Base-by-base conservation (phyloP, 306 rosid genomes). In the Quercus gilva region DNA sequence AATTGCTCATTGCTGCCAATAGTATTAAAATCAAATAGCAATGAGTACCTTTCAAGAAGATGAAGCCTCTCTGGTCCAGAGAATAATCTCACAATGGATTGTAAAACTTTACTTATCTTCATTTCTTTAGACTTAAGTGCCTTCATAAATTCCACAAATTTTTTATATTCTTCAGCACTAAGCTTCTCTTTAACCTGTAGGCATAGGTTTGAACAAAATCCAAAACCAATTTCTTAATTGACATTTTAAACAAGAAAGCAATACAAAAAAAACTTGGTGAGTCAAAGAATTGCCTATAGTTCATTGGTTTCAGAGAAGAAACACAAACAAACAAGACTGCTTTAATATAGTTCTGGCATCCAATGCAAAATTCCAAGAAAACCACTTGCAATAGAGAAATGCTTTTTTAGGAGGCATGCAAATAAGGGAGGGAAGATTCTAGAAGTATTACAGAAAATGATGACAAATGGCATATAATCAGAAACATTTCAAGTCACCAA, bases 91-190 rank as follows among this genome's bases (percentile, higher is more conserved):
- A 77, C 88, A 81, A 94, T 92, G 79, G 90, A 85, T 74, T 79
- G 90, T 81, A 91, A 92, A 75, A 90, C 95, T 87, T 90, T 92
- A 51, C 80, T 79, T 43, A 88, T 87, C 87, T 84, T 90, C 95
- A 92, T 84, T n/a, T 94, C 88, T 91, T 94, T 92, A 74, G 92
- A 88, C 84, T 91, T 91, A 9, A 94, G 90, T 58, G 97, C 97
- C 84, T 89, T 92, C 97, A 94, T 92, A 73, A 79, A 89, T 76
- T 85, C 85, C 74, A 92, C 97, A 79, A 92, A 94, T 76, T 90
- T 93, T 76, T 76, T 78, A 82, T 94, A 94, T 79, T 94, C 97
- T 9, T 86, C 71, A 37, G 87, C 73, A 85, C 88, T 88, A 55
- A 92, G 97, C 82, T 90, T 91, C 78, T 87, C 97, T 75, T 85